Evolutionary conservation across 2,329 filamentous ascomycete genomes (phyloP), one percentile per base, ranked within the genome.

Genomic region (Monosporascus ibericus): DNA sequence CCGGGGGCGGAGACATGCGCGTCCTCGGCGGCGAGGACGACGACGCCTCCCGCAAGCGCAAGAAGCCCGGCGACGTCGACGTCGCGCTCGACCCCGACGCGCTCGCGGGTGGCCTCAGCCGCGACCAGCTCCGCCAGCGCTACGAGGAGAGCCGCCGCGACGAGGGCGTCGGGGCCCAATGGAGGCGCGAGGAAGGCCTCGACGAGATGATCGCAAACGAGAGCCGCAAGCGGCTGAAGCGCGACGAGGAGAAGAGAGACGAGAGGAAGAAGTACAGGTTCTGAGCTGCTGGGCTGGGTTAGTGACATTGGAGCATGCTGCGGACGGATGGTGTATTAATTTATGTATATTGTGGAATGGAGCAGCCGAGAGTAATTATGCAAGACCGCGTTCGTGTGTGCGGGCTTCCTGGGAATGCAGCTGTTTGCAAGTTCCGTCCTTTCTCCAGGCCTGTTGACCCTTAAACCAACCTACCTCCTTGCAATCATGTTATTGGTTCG

Each of bases 151-250:
- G 75, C 67, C 82, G 71, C 65, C 77, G 75, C 53, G 80, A 86
- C 58, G 87, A 88, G 66, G 84, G 85, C 18, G 69, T 80, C 24
- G 85, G 86, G 37, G 82, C 84, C 22, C 80, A 84, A 63, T 90
- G 86, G 82, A 81, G 84, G 53, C 77, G 80, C 70, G 89, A 95
- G 68, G 92, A 97, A 61, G 92, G 96, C 66, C 72, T 99, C 52
- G 92, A 86, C 63, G 89, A 96, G 64, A 95, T 99, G 89, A 96
- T 99, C 74, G 90, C 90, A 14, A 86, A 90, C 64, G 94, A 97
- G 74, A 90, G 86, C 65, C 81, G 90, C 59, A 97, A 97, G 80
- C 82, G 91, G 67, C 81, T 92, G 68, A 95, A 92, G 80, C 83
- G 88, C 59, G 92, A 96, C 62, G 85, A 90, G 69, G 90, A 95